These are phyloP conservation scores for Vachellia pachyceras DNA, from an alignment of 306 rosid genomes.

Conservation along the genomic window DNA sequence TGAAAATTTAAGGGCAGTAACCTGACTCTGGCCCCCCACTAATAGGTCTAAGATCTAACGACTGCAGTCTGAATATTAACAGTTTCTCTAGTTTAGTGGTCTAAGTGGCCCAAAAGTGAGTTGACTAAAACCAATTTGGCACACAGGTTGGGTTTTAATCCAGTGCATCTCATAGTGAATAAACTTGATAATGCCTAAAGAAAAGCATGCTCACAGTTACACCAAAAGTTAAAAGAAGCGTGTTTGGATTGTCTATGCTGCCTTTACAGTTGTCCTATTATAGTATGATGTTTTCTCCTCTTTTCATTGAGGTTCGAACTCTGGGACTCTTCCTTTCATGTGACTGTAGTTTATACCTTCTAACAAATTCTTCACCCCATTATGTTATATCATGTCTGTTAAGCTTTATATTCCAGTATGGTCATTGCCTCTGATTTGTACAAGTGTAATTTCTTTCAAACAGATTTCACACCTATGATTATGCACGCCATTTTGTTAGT, in stretches of 20 bases:
- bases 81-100: neutral
- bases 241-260: neutral
- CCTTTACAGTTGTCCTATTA: constrained; percentile 7
- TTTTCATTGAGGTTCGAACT: neutral
- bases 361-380: neutral
- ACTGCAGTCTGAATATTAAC: constrained; percentile 5
- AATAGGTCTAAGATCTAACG: neutral
- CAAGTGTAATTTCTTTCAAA: constrained; percentile 30
- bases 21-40: neutral
- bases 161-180: constrained; percentile 5
- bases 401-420: constrained; percentile 25
- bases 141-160: constrained; percentile 9
- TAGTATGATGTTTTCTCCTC: constrained; percentile 21
- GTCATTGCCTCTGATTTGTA: constrained; percentile 36
- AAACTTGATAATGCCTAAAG: neutral
- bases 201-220: neutral
- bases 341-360: neutral
- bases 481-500: constrained; percentile 91
- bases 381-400: neutral
- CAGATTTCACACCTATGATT: constrained; percentile 93
- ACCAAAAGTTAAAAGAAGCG: neutral
- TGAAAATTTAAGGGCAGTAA: constrained; percentile 8
- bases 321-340: neutral
- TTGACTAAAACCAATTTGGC: constrained; percentile 12
- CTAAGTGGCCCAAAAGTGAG: constrained; percentile 1